Evolutionary conservation across 2,329 filamentous ascomycete genomes (phyloP), one percentile per base, ranked within the genome.

Genomic region (Aspergillus luchuensis): DNA sequence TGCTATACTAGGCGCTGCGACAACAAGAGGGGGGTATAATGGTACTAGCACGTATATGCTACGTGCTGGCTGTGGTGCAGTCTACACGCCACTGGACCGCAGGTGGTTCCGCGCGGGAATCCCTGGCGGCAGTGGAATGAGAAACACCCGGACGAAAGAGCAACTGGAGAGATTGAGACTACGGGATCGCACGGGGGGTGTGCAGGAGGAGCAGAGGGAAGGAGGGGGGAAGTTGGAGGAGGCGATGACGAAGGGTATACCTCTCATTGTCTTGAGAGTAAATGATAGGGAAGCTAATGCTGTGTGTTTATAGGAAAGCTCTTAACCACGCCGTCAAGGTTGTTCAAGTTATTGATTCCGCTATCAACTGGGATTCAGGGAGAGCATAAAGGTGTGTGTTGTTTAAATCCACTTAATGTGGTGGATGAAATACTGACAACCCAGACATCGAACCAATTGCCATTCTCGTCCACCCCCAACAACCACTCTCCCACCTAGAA

Each of bases 401-500:
- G 17, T 25, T 8, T 25, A 25, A 2, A 25, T 25, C 2, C 6
- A 25, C 5, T 25, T 25, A 7, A 25, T 25, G 25, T 25, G 25
- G 25, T 28, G 25, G 3, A 8, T 28, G 25, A 6, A 3, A 25
- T 43, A 11, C n/a, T 21, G 17, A 43, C 6, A 17, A 13, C 5
- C 4, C 41, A 76, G 84, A 88, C 51, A 87, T 94, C n/a, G 91
- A 96, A 67, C 92, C 92, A 0, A 81, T 97, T 11, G 92, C 92
- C 0, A 84, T 97, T 0, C 85, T 97, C 2, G 84, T 97, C 0
- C 93, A 97, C 68, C 92, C 93, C 0, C 91, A 96, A 63, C 93
- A 97, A 72, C 93, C 93, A 0, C 83, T 97, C 3, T 96, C 91
- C 8, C 96, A 97, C 74, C 87, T 97, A 45, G 91, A 96, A 74